Base-by-base conservation (phyloP, 2,329 filamentous ascomycete genomes). In the Pseudocercospora cruenta region DNA sequence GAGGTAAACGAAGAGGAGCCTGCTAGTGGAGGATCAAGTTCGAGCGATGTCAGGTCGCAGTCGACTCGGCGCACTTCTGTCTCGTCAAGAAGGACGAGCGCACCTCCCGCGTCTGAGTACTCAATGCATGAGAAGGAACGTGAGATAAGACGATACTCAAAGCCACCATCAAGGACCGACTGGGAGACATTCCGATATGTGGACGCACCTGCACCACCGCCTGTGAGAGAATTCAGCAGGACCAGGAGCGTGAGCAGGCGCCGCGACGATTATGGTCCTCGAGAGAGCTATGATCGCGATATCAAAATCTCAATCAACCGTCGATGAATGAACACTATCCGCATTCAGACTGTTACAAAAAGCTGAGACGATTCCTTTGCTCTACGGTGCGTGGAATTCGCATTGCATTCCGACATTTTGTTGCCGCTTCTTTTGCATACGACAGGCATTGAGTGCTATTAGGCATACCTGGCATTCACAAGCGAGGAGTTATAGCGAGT, bases 171-270 rank as follows among this genome's bases (percentile, higher is more conserved):
- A 16, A 67, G 70, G 49, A 75, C 77, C 24, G 76, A 79, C 21
- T 83, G 82, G 69, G 81, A 83, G 67, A 80, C 79, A 43, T 83
- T 80, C 67, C 74, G 82, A 49, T 83, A 84, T 68, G 79, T 84
- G 6, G 79, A 83, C 71, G 76, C 73, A 21, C 71, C 63, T 70
- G 74, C 70, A 26, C 69, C 61, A 59, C 55, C 55, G 19, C 55
- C 55, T 39, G 16, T 58, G 28, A 21, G 61, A 43, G 59, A 63
- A 0, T 65, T 63, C 55, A 67, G 67, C 24, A 59, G 64, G 53
- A 70, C 71, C 19, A 73, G 76, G 63, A 72, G 71, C 53, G 60
- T 68, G 16, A 69, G 69, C n/a, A 62, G 67, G 24, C 65, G 67
- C n/a, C 65, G 67, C 26, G 69, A 70, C 43, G 62, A 70, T 36